A percentile compares a stretch with the other conserved stretches of the same genome.
These are phyloP conservation scores for Blastobotrys raffinosifermentans DNA, from an alignment of 1,139 yeast species.

Conservation along the genomic window DNA sequence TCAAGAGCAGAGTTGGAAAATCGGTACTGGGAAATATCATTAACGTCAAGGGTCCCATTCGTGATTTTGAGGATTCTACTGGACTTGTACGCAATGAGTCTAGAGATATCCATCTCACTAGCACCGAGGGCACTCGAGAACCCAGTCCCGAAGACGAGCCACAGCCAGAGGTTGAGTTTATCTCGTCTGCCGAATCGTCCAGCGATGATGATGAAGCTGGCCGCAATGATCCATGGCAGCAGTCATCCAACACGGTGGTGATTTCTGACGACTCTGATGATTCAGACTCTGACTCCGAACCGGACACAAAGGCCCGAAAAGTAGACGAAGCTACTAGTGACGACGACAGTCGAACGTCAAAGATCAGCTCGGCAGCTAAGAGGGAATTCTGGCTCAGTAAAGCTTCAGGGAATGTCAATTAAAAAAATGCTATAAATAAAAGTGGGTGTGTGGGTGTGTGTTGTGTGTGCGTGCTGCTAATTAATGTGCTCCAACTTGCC, in stretches of 20 bases:
- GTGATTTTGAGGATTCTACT: constrained; percentile 80
- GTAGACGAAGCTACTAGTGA: constrained; percentile 1
- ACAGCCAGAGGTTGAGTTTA: no score
- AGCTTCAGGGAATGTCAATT: not conserved
- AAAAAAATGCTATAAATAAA: not conserved
- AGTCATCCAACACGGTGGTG: no score
- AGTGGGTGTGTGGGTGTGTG: not conserved
- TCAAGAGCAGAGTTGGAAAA: constrained; percentile 62
- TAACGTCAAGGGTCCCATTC: constrained; percentile 63
- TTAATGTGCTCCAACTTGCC: constrained; percentile 17
- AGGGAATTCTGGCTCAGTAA: constrained; percentile 1
- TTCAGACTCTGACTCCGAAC: not conserved
- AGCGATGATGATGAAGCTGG: no score
- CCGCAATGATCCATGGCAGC: no score
- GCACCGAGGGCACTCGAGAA: no score
- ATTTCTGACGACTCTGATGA: no score
- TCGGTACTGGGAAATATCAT: constrained; percentile 79
- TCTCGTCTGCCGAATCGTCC: no score
- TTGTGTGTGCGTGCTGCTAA: not conserved
- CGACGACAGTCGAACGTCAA: not conserved
- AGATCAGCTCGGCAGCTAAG: not conserved
- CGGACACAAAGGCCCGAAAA: not conserved
- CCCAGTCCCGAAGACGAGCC: no score
- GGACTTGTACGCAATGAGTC: no score
- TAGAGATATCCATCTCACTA: no score